phyloP scores from a whole-genome alignment of 177 flowering plant genomes.

The Vitis hybrid region DNA sequence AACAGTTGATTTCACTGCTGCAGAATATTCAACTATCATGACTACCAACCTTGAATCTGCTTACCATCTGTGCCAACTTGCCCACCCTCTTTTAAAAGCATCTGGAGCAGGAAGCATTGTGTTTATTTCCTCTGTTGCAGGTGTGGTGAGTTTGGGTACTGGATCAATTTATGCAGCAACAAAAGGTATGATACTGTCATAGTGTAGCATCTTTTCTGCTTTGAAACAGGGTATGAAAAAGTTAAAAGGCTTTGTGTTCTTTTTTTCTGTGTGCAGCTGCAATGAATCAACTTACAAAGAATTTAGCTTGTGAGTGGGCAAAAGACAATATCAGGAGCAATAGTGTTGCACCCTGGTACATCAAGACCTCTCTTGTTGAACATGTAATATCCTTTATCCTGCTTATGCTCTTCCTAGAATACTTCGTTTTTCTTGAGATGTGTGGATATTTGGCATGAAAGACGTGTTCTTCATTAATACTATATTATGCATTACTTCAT shows the following conservation, averaged over 20 bases:
- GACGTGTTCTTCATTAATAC: too few relatives aligned
- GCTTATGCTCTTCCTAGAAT: background rate
- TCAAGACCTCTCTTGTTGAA: conserved; percentile 40
- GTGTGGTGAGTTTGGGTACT: conserved; percentile 29
- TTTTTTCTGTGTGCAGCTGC: conserved; percentile 32
- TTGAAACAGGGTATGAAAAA: background rate
- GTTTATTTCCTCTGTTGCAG: conserved; percentile 65
- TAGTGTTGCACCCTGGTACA: conserved; percentile 50
- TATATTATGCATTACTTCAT: too few relatives aligned
- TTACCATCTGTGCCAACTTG: conserved; percentile 51
- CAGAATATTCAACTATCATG: conserved; percentile 40
- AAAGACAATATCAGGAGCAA: conserved; percentile 50
- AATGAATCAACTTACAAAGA: conserved; percentile 49
- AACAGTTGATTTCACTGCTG: conserved; percentile 40
- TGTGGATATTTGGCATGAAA: too few relatives aligned
- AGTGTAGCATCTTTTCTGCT: background rate
- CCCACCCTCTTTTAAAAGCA: conserved; percentile 56
- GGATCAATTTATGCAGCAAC: conserved; percentile 47
- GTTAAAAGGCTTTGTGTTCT: background rate
- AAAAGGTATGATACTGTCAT: conserved; percentile 34
- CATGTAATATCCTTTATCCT: conserved; percentile 20
- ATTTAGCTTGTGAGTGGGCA: conserved; percentile 62
- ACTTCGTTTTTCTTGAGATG: background rate
- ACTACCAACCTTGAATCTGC: conserved; percentile 51
- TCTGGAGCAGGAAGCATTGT: conserved; percentile 56